Evolutionary conservation across 2,329 filamentous ascomycete species (phyloP), one percentile per base, ranked within the genome.

Genomic region (Fusarium pseudograminearum): DNA sequence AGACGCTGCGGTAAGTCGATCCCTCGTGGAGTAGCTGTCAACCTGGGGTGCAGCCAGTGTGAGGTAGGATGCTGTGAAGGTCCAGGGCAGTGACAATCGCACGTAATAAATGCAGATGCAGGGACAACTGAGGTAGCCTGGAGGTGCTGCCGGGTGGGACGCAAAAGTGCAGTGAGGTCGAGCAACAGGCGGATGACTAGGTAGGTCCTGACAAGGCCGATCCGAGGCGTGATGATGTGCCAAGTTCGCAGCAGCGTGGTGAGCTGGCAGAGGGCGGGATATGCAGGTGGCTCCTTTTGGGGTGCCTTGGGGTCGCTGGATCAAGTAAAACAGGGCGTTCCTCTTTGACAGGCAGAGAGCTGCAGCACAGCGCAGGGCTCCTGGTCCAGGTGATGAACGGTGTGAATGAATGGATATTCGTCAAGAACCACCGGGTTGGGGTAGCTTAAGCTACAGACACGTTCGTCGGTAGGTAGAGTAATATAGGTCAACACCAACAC

Each of bases 271-370:
- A 69, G 65, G 64, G 71, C 70, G 72, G 71, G 61, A 69, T 77
- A 77, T 78, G 76, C 76, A 78, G 64, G 76, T 77, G 71, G 76
- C 76, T 78, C 70, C 66, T 77, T 78, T 77, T 24, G 74, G 76
- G 69, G 57, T 65, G 69, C 57, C 58, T 72, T 57, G 53, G 69
- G 68, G 63, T 63, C 70, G 61, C 61, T 73, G 62, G 69, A 71
- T 73, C 71, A 65, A 71, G 50, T 33, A 69, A 72, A 71, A 65
- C 57, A 65, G 54, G 61, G 56, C 48, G 66, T 66, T 74, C 67
- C 59, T 68, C 63, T 55, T 71, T 63, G 67, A 57, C 52, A 64
- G 58, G 70, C 69, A 57, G 72, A 62, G 69, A 61, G 61, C 73
- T 73, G 64, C 70, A 72, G 72, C 60, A 73, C 73, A 75, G 63